Percentiles rank a stretch among this genome's conserved stretches.
phyloP scores from a whole-genome alignment of 2,329 filamentous ascomycete species.

The Chaetomiaceae sp. region DNA sequence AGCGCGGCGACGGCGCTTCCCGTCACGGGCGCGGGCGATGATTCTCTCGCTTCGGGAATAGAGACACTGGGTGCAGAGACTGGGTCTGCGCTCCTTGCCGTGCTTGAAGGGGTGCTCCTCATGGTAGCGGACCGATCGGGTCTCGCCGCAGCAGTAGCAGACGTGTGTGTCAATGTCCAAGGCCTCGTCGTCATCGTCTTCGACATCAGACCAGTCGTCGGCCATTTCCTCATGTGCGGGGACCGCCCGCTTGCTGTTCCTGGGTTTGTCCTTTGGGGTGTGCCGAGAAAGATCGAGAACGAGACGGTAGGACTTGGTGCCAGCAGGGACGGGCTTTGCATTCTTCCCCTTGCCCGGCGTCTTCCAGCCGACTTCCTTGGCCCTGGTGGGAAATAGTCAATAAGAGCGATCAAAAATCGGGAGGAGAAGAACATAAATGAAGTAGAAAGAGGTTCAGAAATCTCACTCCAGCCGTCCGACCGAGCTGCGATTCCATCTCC shows the following conservation, averaged over 20 bases:
- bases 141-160: slow-evolving; percentile 9
- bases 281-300: slow-evolving; percentile 2
- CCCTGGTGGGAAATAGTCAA: slow-evolving; percentile 1
- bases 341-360: background rate
- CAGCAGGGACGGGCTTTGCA: background rate
- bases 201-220: background rate
- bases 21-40: background rate
- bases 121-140: slow-evolving; percentile 1
- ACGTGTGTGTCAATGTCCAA: background rate
- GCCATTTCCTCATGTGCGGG: background rate
- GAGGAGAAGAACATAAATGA: too few species aligned
- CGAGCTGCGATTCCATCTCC: too few species aligned
- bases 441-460: too few species aligned
- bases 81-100: background rate
- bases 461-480: too few species aligned
- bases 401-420: background rate
- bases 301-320: slow-evolving; percentile 9
- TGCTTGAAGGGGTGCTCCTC: background rate
- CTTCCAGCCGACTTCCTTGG: slow-evolving; percentile 12
- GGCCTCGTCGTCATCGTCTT: background rate
- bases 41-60: background rate
- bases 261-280: background rate
- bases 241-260: background rate
- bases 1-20: background rate
- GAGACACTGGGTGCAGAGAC: slow-evolving; percentile 12